Percentiles rank a stretch among this genome's conserved stretches.
phyloP scores from a whole-genome alignment of 1,284 basidiomycete genomes.

The Ustilago curta region DNA sequence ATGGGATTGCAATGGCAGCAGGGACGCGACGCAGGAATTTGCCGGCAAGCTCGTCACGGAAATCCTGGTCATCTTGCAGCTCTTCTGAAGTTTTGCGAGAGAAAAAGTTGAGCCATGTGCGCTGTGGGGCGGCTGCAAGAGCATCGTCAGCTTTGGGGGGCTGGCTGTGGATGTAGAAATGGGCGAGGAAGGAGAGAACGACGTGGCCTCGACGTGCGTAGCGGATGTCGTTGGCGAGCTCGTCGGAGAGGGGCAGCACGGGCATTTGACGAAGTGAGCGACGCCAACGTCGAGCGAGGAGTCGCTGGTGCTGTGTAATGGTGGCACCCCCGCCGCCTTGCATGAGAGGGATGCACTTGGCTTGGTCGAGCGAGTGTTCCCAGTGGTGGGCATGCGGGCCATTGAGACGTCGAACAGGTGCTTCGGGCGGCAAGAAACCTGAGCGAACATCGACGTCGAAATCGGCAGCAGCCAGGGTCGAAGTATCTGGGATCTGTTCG shows the following conservation, averaged over 20 bases:
- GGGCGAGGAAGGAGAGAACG: slow-evolving; percentile 85
- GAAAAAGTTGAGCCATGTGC: slow-evolving; percentile 43
- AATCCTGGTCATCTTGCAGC: slow-evolving; percentile 43
- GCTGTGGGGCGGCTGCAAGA: slow-evolving; percentile 3
- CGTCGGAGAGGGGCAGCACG: slow-evolving; percentile 44
- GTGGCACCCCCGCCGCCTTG: slow-evolving; percentile 54
- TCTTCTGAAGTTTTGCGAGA: slow-evolving; percentile 31
- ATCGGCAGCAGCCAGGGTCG: slow-evolving; percentile 89
- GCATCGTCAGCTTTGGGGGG: slow-evolving; percentile 51
- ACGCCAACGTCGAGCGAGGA: slow-evolving; percentile 74
- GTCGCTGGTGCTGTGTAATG: slow-evolving; percentile 35
- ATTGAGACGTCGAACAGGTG: slow-evolving; percentile 78
- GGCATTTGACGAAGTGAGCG: slow-evolving; percentile 72
- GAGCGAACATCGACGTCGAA: slow-evolving; percentile 92
- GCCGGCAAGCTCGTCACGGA: slow-evolving; percentile 47
- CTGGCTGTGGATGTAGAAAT: slow-evolving; percentile 87
- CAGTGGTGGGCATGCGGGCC: slow-evolving; percentile 76
- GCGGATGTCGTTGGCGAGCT: slow-evolving; percentile 57
- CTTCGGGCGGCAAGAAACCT: slow-evolving; percentile 89
- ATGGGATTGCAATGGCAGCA: slow-evolving; percentile 77
- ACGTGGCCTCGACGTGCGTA: slow-evolving; percentile 79
- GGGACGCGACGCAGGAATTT: slow-evolving; percentile 75
- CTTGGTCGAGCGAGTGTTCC: slow-evolving; percentile 75
- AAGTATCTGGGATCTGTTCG: slow-evolving; percentile 75
- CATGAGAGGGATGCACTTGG: slow-evolving; percentile 69